A percentile compares a stretch with the other conserved stretches of the same genome.
Evolutionary conservation across 306 rosid species (phyloP).

Genomic region (Rosa rugosa): DNA sequence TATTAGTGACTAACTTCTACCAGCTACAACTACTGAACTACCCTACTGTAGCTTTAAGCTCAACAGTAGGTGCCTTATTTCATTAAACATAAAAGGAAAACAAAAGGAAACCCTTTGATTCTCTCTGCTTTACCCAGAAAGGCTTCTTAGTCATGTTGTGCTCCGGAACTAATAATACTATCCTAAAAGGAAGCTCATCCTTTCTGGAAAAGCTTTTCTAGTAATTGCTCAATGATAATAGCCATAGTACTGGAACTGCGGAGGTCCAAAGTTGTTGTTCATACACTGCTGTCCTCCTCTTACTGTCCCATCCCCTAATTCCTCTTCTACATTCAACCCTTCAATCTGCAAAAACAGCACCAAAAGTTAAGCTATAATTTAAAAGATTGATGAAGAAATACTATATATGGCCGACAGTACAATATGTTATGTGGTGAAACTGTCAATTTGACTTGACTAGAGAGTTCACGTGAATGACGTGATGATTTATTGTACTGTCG

Average conservation of each 20-base stretch:
- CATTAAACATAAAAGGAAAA: background rate
- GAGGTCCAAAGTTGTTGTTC: conserved; percentile 32
- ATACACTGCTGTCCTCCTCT: conserved; percentile 39
- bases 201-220: background rate
- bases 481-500: too few relatives aligned
- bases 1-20: conserved; percentile 23
- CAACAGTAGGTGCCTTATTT: conserved; percentile 28
- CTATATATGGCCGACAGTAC: background rate
- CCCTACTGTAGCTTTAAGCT: conserved; percentile 32
- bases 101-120: background rate
- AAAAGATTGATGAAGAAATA: background rate
- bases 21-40: conserved; percentile 30
- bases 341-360: conserved; percentile 40
- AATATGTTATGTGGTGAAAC: background rate
- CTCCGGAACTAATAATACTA: conserved; percentile 15
- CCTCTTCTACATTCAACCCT: conserved; percentile 53
- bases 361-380: background rate
- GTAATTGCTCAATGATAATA: conserved; percentile 22
- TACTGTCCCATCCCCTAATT: conserved; percentile 30
- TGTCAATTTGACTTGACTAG: background rate
- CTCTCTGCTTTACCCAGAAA: conserved; percentile 28
- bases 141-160: conserved; percentile 24
- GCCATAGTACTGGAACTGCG: conserved; percentile 56
- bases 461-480: too few relatives aligned
- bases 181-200: conserved; percentile 23